Evolutionary conservation across 108 stramenopile species (phyloP).

Genomic region (Cylindrotheca closterium): DNA sequence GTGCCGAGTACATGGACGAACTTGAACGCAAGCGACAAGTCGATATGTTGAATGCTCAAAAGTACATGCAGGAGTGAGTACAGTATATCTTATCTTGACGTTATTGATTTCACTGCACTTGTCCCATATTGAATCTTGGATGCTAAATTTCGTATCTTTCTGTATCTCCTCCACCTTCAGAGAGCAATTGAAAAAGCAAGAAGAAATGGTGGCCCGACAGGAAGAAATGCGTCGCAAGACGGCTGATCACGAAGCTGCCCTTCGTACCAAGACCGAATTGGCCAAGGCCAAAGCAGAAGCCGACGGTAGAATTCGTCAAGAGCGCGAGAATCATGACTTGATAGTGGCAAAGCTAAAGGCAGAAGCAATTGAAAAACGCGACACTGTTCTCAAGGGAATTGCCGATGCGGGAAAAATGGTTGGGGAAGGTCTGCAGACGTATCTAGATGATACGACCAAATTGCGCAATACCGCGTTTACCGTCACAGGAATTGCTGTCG

Average conservation of each 20-base stretch:
- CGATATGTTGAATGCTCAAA: conserved; percentile 95
- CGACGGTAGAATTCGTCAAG: conserved; percentile 93
- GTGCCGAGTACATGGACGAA: conserved; percentile 91
- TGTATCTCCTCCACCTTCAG: conserved; percentile 28
- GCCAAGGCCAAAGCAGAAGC: conserved; percentile 92
- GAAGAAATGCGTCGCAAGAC: conserved; percentile 97
- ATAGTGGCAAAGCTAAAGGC: conserved; percentile 83
- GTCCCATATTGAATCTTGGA: background rate
- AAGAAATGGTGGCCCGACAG: conserved; percentile 94
- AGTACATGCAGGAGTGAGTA: conserved; percentile 93
- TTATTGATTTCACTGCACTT: background rate
- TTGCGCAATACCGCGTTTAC: conserved; percentile 90
- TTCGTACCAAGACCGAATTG: conserved; percentile 86
- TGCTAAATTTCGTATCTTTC: conserved; percentile 1
- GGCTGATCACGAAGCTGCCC: conserved; percentile 95
- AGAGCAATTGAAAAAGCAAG: conserved; percentile 94
- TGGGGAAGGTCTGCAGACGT: conserved; percentile 82
- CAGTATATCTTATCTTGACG: background rate
- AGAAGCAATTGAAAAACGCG: conserved; percentile 87
- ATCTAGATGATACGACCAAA: conserved; percentile 89
- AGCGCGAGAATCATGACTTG: conserved; percentile 96
- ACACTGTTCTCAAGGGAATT: conserved; percentile 93
- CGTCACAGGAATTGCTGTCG: conserved; percentile 91
- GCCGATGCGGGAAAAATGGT: conserved; percentile 86
- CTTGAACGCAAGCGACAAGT: conserved; percentile 95